Evolutionary conservation across 2,329 filamentous ascomycete species (phyloP).

Genomic region (Geoglossum cookeanum): DNA sequence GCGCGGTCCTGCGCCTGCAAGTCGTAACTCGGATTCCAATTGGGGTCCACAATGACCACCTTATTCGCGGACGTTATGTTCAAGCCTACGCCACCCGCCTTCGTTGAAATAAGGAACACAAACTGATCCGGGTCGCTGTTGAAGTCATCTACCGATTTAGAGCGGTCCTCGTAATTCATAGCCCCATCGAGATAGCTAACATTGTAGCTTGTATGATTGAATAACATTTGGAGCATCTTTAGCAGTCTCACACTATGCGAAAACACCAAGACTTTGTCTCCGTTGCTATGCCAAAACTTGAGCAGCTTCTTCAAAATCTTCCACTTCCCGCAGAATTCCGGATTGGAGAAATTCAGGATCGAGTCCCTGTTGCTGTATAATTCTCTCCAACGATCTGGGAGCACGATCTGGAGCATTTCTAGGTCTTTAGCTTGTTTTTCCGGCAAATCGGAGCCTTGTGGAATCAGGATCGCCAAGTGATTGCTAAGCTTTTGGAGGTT

Average conservation of each 20-base stretch:
- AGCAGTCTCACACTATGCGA: constrained; percentile 78
- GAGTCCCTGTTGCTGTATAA: constrained; percentile 60
- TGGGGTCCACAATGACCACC: constrained; percentile 89
- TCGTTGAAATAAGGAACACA: constrained; percentile 88
- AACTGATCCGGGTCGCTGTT: constrained; percentile 77
- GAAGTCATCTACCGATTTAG: constrained; percentile 71
- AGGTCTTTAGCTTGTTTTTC: constrained; percentile 67
- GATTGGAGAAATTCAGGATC: constrained; percentile 63
- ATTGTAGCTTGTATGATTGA: constrained; percentile 75
- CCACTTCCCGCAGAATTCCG: constrained; percentile 95
- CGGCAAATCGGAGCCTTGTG: constrained; percentile 38
- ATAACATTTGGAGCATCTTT: constrained; percentile 66
- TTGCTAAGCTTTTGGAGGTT: constrained; percentile 78
- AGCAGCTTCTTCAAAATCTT: constrained; percentile 72
- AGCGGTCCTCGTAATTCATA: constrained; percentile 65
- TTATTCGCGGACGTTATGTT: constrained; percentile 98
- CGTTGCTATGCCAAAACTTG: constrained; percentile 72
- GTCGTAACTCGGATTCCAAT: constrained; percentile 94
- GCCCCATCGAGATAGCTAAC: constrained; percentile 80
- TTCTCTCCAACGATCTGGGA: constrained; percentile 56
- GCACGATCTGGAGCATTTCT: constrained; percentile 49
- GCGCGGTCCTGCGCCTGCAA: constrained; percentile 91
- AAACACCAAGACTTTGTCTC: constrained; percentile 90
- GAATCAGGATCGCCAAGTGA: constrained; percentile 77
- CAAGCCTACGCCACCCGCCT: constrained; percentile 77